Evolutionary conservation across 495 filamentous ascomycete species (phyloP).

Genomic region (Usnea hakonensis): DNA sequence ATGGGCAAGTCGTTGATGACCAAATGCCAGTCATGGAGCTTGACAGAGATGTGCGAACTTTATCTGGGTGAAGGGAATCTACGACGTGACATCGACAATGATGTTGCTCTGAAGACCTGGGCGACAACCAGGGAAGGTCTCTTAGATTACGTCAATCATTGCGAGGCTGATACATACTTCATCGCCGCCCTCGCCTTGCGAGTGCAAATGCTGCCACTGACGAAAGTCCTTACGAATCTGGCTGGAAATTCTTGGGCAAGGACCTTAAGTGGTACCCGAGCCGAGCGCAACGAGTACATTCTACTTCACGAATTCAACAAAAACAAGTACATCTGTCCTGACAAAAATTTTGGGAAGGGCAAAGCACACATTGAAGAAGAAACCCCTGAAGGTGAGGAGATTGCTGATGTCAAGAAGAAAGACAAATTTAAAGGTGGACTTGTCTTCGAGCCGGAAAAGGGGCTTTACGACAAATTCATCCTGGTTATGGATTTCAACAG

Average conservation of each 20-base stretch:
- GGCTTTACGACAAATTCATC: conserved; percentile 92
- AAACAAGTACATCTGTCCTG: conserved; percentile 96
- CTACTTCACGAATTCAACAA: conserved; percentile 89
- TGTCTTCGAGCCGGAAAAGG: conserved; percentile 96
- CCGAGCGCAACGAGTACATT: conserved; percentile 99
- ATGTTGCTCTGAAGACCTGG: conserved; percentile 81
- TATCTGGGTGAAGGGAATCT: conserved; percentile 63
- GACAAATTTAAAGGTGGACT: conserved; percentile 98
- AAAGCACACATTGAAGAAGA: conserved; percentile 61
- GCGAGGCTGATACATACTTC: conserved; percentile 92
- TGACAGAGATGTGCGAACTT: conserved; percentile 92
- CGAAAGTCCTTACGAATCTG: conserved; percentile 91
- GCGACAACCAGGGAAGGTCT: conserved; percentile 74
- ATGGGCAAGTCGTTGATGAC: conserved; percentile 96
- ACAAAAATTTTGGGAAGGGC: conserved; percentile 70
- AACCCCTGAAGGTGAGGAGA: conserved; percentile 66
- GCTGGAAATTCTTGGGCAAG: conserved; percentile 98
- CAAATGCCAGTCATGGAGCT: conserved; percentile 94
- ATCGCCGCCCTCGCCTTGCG: conserved; percentile 81
- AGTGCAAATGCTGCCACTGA: conserved; percentile 85
- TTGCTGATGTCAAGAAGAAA: conserved; percentile 76
- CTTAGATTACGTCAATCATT: conserved; percentile 87
- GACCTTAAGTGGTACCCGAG: conserved; percentile 88
- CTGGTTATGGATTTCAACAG: conserved; percentile 99
- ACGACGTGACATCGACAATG: conserved; percentile 79